Conservation (phyloP, 1,284 basidiomycete genomes). For the Moesziomyces sp. region DNA sequence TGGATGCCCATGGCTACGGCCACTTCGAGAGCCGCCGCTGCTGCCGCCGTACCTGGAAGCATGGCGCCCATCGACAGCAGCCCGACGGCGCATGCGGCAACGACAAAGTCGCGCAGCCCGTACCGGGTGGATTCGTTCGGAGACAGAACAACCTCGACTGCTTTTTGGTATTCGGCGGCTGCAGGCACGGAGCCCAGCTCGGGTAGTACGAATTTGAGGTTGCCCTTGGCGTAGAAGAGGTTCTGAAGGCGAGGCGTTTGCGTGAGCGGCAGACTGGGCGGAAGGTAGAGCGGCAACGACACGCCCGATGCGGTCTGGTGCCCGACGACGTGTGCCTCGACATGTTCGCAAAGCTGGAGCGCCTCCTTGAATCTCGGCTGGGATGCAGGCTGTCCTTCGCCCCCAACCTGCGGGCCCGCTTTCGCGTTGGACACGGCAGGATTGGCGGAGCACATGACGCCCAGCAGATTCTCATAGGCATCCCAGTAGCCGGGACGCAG, state of each 20-base stretch:
- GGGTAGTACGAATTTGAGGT: constrained; percentile 67
- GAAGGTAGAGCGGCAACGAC: constrained; percentile 41
- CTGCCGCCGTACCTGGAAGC: constrained; percentile 50
- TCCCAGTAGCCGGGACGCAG: constrained; percentile 70
- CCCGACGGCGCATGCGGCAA: constrained; percentile 58
- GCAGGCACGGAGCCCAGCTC: constrained; percentile 51
- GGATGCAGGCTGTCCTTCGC: constrained; percentile 5
- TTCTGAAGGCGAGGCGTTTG: constrained; percentile 70
- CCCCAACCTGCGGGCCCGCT: neutral
- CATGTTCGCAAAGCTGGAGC: constrained; percentile 68
- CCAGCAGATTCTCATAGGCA: constrained; percentile 70
- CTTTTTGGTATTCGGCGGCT: constrained; percentile 69
- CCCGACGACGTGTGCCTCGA: constrained; percentile 55
- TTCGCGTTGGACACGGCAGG: constrained; percentile 5
- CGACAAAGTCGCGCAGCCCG: constrained; percentile 59
- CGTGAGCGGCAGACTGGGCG: constrained; percentile 60
- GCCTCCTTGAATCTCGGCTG: constrained; percentile 67
- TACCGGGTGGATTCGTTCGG: constrained; percentile 35
- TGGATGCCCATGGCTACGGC: constrained; percentile 55
- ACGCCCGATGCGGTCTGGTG: constrained; percentile 12
- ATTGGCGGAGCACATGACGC: constrained; percentile 68
- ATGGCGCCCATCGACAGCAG: constrained; percentile 58
- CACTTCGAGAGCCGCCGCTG: constrained; percentile 45
- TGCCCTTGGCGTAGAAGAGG: constrained; percentile 70
- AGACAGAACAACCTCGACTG: constrained; percentile 63